A percentile compares a stretch with the other conserved stretches of the same genome.
Evolutionary conservation across 2,329 filamentous ascomycete species (phyloP).

Genomic region (Stromatinia cepivora): DNA sequence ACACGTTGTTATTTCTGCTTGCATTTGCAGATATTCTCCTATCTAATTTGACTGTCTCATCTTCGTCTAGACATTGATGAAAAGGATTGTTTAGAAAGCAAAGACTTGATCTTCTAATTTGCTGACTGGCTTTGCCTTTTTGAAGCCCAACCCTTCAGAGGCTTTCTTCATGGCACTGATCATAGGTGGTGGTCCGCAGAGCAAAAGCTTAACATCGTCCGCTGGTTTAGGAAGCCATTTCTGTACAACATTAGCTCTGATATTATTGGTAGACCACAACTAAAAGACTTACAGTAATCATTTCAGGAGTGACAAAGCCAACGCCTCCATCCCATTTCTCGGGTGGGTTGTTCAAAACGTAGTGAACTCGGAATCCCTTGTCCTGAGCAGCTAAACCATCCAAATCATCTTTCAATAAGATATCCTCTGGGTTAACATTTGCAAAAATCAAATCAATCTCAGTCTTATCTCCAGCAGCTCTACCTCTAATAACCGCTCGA

Average conservation of each 20-base stretch:
- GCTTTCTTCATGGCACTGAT: constrained; percentile 96
- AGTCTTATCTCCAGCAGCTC: constrained; percentile 77
- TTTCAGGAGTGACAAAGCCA: constrained; percentile 91
- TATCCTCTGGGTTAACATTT: constrained; percentile 91
- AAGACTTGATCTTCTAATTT: constrained; percentile 98
- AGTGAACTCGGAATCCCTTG: constrained; percentile 80
- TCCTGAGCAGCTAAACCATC: constrained; percentile 78
- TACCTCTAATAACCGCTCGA: constrained; percentile 82
- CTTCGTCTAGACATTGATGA: neutral
- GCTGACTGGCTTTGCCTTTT: constrained; percentile 91
- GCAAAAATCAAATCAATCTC: constrained; percentile 95
- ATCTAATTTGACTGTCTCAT: neutral
- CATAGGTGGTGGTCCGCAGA: constrained; percentile 97
- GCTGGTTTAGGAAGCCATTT: constrained; percentile 80
- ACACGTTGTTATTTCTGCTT: neutral
- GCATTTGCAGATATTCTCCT: neutral
- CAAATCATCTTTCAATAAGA: constrained; percentile 88
- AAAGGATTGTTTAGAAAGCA: constrained; percentile 66
- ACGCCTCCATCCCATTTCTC: constrained; percentile 89
- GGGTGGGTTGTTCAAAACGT: constrained; percentile 94
- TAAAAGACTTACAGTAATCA: constrained; percentile 72
- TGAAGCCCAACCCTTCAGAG: constrained; percentile 82
- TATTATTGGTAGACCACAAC: neutral
- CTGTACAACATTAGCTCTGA: constrained; percentile 44
- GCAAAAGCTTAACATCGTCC: constrained; percentile 84